A percentile compares a stretch with the other conserved stretches of the same genome.
Conservation (phyloP, 352 stramenopile species). For the Phytophthora tentaculata region DNA sequence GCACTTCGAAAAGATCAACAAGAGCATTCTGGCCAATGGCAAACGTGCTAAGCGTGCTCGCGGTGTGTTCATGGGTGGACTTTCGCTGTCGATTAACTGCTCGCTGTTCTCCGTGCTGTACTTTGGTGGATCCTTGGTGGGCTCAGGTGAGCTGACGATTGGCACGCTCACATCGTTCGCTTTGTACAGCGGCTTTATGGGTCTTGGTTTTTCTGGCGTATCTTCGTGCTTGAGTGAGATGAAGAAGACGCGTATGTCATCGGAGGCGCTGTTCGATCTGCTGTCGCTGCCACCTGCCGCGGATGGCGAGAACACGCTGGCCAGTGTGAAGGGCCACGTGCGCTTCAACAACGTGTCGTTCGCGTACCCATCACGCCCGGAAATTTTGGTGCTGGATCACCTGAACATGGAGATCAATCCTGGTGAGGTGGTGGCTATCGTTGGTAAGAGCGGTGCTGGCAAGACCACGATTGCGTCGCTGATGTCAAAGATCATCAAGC, state of each 20-base stretch:
- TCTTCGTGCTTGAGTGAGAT: constrained; percentile 86
- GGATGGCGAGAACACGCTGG: constrained; percentile 52
- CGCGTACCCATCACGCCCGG: constrained; percentile 79
- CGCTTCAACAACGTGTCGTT: constrained; percentile 87
- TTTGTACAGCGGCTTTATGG: constrained; percentile 92
- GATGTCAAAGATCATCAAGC: constrained; percentile 79
- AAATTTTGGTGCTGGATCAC: constrained; percentile 68
- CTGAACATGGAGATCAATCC: constrained; percentile 76
- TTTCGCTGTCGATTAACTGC: constrained; percentile 89
- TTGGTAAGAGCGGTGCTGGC: constrained; percentile 85
- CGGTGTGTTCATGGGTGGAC: constrained; percentile 89
- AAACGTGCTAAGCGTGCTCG: constrained; percentile 77
- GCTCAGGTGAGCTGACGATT: constrained; percentile 87
- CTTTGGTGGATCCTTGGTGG: constrained; percentile 89
- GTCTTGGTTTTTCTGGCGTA: constrained; percentile 87
- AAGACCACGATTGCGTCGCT: constrained; percentile 87
- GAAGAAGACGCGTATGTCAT: constrained; percentile 77
- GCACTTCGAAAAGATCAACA: constrained; percentile 76
- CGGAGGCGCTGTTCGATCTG: constrained; percentile 72
- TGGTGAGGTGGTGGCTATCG: constrained; percentile 85
- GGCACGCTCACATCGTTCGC: constrained; percentile 91
- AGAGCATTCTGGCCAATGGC: constrained; percentile 68
- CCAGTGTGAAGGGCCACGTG: constrained; percentile 65
- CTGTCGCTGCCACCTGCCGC: constrained; percentile 51
- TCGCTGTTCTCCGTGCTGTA: constrained; percentile 92